Base-by-base conservation (phyloP, 352 stramenopile species). In the Pythium insidiosum region DNA sequence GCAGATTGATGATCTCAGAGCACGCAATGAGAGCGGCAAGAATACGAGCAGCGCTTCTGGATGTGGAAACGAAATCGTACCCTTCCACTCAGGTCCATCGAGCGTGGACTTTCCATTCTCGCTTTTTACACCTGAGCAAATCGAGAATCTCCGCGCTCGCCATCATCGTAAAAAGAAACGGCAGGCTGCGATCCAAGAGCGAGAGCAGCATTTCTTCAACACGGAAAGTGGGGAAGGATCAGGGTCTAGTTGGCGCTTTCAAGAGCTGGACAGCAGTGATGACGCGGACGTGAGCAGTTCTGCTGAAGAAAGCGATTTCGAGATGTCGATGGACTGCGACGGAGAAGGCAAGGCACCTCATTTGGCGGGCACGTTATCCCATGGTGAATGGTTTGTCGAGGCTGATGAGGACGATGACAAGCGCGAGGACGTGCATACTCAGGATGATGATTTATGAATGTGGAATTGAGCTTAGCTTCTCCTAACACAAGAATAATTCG, bases 191-290 rank as follows among this genome's bases (percentile, higher is more conserved):
- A n/a, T n/a, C n/a, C n/a, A n/a, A n/a, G n/a, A n/a, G n/a, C n/a
- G n/a, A n/a, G n/a, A n/a, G n/a, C n/a, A n/a, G n/a, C n/a, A n/a
- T n/a, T n/a, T n/a, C n/a, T n/a, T n/a, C n/a, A n/a, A n/a, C n/a
- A n/a, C n/a, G n/a, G n/a, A n/a, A n/a, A n/a, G n/a, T n/a, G n/a
- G n/a, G n/a, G n/a, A n/a, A n/a, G n/a, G n/a, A n/a, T n/a, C n/a
- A n/a, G n/a, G n/a, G n/a, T n/a, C n/a, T 11, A 52, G 41, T 23
- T 62, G 53, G 53, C 47, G 53, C 22, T 62, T 62, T 43, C 47
- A 62, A 29, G 53, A 62, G 29, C 26, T 62, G 5, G 53, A 62
- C 43, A 62, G 53, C 33, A 62, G 53, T 6, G 53, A 62, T 37
- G 53, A 62, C 20, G 53, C 53, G 7, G 53, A 62, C 26, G 53